Conservation (phyloP, 495 filamentous ascomycete genomes). For the Penicillium coffeae region DNA sequence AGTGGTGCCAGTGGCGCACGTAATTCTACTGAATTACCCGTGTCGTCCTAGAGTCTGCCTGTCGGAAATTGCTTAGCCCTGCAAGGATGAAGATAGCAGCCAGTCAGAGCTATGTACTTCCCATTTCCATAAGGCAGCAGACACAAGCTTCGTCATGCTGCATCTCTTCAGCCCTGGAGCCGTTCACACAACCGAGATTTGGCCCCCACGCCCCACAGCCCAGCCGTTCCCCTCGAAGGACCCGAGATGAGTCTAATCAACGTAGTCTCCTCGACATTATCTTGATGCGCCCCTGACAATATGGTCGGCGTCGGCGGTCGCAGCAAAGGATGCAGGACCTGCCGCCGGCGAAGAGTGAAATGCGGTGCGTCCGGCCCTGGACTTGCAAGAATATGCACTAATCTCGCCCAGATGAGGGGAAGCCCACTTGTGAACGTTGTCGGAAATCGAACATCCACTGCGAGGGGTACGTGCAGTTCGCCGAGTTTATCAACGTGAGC, state of each 20-base stretch:
- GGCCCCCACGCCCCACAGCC: background rate
- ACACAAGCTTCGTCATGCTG: background rate
- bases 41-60: too few species aligned
- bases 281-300: background rate
- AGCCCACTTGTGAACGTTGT: slow-evolving; percentile 21
- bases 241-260: background rate
- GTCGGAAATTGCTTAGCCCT: too few species aligned
- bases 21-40: too few species aligned
- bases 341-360: slow-evolving; percentile 23
- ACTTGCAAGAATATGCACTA: background rate
- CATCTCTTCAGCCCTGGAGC: background rate
- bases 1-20: too few species aligned
- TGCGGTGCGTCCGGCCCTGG: slow-evolving; percentile 9
- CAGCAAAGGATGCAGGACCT: slow-evolving; percentile 25
- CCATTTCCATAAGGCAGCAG: too few species aligned
- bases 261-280: background rate
- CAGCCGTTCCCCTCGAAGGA: background rate
- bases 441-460: slow-evolving; percentile 16
- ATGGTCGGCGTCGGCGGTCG: slow-evolving; percentile 18
- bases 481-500: slow-evolving; percentile 13
- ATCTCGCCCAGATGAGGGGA: slow-evolving; percentile 17
- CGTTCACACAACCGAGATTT: too few species aligned
- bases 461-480: slow-evolving; percentile 16
- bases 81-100: background rate
- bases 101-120: background rate